Evolutionary conservation across 225 moss, liverwort and hornwort genomes (phyloP).

Genomic region (Polytrichum commune): DNA sequence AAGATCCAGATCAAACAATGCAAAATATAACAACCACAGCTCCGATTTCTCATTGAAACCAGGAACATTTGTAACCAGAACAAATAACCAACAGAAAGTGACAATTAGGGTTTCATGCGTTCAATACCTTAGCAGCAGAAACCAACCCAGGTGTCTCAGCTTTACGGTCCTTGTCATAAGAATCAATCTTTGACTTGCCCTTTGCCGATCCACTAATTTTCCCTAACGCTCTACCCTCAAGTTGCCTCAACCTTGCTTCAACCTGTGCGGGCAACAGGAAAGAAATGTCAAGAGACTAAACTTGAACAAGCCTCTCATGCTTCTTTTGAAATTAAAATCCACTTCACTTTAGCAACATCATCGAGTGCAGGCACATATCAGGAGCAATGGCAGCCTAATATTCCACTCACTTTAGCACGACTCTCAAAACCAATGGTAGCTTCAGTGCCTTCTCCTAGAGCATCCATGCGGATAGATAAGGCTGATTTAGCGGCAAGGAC

Average conservation of each 20-base stretch:
- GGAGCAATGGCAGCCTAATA: no score
- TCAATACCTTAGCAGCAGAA: constrained; percentile 47
- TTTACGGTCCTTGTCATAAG: constrained; percentile 75
- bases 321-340: no score
- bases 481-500: constrained; percentile 85
- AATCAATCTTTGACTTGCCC: constrained; percentile 52
- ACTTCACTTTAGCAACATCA: no score
- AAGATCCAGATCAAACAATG: no score
- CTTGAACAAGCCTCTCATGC: no score
- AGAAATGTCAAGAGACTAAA: no score
- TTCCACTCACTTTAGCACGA: constrained; percentile 37
- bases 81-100: neutral
- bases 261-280: constrained; percentile 30
- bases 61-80: no score
- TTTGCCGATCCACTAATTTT: constrained; percentile 50
- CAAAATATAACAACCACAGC: no score
- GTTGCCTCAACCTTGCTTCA: constrained; percentile 77
- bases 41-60: no score
- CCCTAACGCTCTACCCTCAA: constrained; percentile 70
- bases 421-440: constrained; percentile 73
- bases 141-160: constrained; percentile 44
- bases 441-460: constrained; percentile 62
- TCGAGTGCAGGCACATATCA: no score
- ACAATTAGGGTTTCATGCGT: neutral
- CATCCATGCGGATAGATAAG: constrained; percentile 75